phyloP scores from a whole-genome alignment of 441 rosid species.

The Breynia disticha region DNA sequence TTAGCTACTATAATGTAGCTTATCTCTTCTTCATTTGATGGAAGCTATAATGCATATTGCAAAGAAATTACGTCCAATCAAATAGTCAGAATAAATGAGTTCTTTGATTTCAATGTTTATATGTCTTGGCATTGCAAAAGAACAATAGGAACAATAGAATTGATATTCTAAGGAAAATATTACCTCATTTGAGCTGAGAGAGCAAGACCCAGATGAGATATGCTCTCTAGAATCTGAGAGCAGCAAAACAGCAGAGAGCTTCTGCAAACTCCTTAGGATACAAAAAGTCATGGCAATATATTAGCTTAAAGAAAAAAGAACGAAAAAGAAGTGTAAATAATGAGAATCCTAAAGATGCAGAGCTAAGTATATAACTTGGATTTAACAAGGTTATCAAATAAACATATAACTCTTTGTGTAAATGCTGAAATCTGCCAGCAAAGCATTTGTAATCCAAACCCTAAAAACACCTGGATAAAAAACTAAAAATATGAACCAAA shows the following conservation, averaged over 20 bases:
- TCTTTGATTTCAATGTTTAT: too few species aligned
- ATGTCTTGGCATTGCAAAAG: not conserved
- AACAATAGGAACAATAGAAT: too few species aligned
- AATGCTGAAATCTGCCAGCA: too few species aligned
- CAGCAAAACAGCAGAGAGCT: slow-evolving; percentile 39
- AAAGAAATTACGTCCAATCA: too few species aligned
- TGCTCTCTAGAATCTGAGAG: slow-evolving; percentile 33
- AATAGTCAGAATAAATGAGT: too few species aligned
- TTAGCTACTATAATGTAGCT: too few species aligned
- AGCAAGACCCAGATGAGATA: slow-evolving; percentile 22
- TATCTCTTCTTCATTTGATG: too few species aligned
- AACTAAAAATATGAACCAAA: slow-evolving; percentile 4
- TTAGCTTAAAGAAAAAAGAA: slow-evolving; percentile 10
- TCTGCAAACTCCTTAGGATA: slow-evolving; percentile 76
- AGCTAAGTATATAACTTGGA: not conserved
- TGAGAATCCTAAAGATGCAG: not conserved
- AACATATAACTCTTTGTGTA: too few species aligned
- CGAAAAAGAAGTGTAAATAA: not conserved
- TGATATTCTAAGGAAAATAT: not conserved
- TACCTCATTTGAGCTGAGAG: slow-evolving; percentile 40
- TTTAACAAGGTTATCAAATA: not conserved
- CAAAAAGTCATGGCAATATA: slow-evolving; percentile 13
- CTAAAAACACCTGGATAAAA: not conserved
- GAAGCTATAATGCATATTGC: too few species aligned
- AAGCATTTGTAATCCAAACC: too few species aligned